Percentiles rank a stretch among this genome's conserved stretches.
Evolutionary conservation across 495 filamentous ascomycete species (phyloP).

Genomic region (Trichoderma orchidacearum): DNA sequence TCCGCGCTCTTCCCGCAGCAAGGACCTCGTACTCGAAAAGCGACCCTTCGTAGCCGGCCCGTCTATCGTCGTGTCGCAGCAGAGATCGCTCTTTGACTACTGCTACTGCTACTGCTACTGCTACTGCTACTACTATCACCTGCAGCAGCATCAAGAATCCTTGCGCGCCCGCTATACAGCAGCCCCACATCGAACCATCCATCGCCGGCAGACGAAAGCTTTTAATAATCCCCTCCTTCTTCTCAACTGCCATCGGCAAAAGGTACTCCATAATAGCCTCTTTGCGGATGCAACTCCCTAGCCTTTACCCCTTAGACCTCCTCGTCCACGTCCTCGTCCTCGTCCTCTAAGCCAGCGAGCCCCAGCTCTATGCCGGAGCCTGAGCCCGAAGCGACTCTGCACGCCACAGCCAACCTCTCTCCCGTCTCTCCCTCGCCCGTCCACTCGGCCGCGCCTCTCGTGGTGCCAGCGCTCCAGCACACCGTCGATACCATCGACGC

Average conservation of each 20-base stretch:
- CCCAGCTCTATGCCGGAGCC: conserved; percentile 19
- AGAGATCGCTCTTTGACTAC: not conserved
- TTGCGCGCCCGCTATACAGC: not conserved
- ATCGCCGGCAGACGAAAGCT: not conserved
- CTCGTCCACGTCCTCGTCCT: too few relatives aligned
- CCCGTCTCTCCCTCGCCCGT: conserved; percentile 18
- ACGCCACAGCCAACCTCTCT: conserved; percentile 23
- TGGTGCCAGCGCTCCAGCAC: conserved; percentile 23
- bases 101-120: not conserved
- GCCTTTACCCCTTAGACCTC: conserved; percentile 9
- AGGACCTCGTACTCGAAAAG: not conserved
- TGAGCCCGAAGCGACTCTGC: conserved; percentile 6
- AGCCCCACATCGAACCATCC: conserved; percentile 1
- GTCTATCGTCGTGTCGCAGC: not conserved
- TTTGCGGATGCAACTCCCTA: conserved; percentile 3
- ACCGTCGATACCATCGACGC: conserved; percentile 14
- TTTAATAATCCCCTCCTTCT: not conserved
- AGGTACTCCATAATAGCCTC: not conserved
- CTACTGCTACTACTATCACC: not conserved
- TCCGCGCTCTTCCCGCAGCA: not conserved
- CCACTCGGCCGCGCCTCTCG: conserved; percentile 17
- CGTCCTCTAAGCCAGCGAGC: conserved; percentile 2
- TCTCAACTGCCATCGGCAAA: not conserved
- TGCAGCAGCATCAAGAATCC: not conserved
- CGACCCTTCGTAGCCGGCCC: not conserved